A percentile compares a stretch with the other conserved stretches of the same genome.
phyloP scores from a whole-genome alignment of 257 asterid species.

The Solanum raphanifolium region DNA sequence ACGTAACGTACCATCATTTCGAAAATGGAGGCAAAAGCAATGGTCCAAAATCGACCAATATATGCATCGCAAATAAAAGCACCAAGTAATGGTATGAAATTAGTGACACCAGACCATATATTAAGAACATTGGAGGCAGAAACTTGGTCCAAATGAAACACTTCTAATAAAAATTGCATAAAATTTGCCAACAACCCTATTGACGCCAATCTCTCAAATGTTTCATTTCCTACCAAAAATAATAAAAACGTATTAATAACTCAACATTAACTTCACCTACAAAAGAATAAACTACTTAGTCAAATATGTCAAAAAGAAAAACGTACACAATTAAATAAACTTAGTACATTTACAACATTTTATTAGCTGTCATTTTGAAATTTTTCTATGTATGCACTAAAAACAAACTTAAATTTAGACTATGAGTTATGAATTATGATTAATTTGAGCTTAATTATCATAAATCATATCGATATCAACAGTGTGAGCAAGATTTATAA shows the following conservation, averaged over 20 bases:
- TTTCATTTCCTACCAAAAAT: slow-evolving; percentile 45
- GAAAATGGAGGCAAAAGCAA: slow-evolving; percentile 40
- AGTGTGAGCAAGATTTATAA: not conserved
- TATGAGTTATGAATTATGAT: no score
- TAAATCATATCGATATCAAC: no score
- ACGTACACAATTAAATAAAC: not conserved
- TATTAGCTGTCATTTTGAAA: not conserved
- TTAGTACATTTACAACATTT: no score
- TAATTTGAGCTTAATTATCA: not conserved
- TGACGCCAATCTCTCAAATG: slow-evolving; percentile 55
- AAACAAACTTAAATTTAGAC: not conserved
- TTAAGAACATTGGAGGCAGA: slow-evolving; percentile 43
- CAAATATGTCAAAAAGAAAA: not conserved
- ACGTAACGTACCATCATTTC: slow-evolving; percentile 29
- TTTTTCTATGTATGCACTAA: not conserved
- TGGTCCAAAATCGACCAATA: slow-evolving; percentile 50
- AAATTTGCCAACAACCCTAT: slow-evolving; percentile 49
- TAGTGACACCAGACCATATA: slow-evolving; percentile 42
- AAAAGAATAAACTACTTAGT: not conserved
- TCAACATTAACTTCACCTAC: not conserved
- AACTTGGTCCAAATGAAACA: slow-evolving; percentile 58
- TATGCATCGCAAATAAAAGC: slow-evolving; percentile 51
- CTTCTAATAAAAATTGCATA: slow-evolving; percentile 41
- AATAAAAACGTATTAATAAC: not conserved
- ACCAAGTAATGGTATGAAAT: slow-evolving; percentile 46